Conservation (phyloP, 169 alveolate genomes). For the Toxoplasma gondii region DNA sequence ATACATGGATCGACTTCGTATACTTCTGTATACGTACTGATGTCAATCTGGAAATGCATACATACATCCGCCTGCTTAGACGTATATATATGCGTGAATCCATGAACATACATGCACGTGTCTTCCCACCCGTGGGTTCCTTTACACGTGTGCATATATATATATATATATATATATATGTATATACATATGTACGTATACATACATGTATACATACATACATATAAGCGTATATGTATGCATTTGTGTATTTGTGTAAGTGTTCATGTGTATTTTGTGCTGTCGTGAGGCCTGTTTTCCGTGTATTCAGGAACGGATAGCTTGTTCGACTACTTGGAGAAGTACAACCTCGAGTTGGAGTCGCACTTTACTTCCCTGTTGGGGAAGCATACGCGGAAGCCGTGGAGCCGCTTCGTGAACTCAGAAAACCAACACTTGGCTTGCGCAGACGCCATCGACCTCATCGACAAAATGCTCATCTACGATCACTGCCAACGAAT, state of each 20-base stretch:
- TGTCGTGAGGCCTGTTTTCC: conserved; percentile 40
- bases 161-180: not conserved
- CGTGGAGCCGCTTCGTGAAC: conserved; percentile 93
- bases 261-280: not conserved
- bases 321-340: conserved; percentile 88
- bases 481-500: conserved; percentile 97
- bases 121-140: too few relatives aligned
- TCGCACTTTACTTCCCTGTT: conserved; percentile 87
- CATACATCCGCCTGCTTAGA: too few relatives aligned
- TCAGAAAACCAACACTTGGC: conserved; percentile 90
- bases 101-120: too few relatives aligned
- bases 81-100: too few relatives aligned
- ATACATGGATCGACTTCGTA: too few relatives aligned
- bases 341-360: conserved; percentile 83
- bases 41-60: too few relatives aligned
- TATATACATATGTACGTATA: too few relatives aligned
- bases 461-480: conserved; percentile 95
- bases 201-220: not conserved
- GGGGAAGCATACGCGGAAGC: conserved; percentile 88
- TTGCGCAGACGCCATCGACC: conserved; percentile 91
- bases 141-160: too few relatives aligned
- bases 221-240: too few relatives aligned
- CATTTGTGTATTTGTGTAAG: not conserved
- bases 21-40: too few relatives aligned
- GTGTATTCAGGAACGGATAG: conserved; percentile 86